These are phyloP conservation scores for Xylaria sp. DNA, from an alignment of 2,329 filamentous ascomycete species.

Conservation along the genomic window DNA sequence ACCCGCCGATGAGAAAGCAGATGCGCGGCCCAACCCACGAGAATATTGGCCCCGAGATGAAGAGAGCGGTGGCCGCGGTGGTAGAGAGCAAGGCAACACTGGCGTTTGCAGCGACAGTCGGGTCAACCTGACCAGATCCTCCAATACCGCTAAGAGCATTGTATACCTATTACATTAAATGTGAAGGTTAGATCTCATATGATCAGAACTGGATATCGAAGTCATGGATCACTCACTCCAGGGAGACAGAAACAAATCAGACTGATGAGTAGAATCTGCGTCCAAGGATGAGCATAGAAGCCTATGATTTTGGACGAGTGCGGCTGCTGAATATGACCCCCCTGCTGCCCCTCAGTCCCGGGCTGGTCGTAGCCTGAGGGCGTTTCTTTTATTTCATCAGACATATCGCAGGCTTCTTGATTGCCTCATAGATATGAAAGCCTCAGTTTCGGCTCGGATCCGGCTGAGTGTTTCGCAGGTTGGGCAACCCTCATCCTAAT, in stretches of 20 bases:
- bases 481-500: constrained; percentile 7
- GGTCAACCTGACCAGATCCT: constrained; percentile 34
- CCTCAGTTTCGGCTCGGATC: background rate
- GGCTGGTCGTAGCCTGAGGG: background rate
- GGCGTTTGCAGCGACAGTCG: constrained; percentile 35
- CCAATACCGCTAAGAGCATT: constrained; percentile 36
- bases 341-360: background rate
- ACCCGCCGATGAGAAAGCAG: constrained; percentile 37
- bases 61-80: constrained; percentile 36
- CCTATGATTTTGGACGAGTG: constrained; percentile 23
- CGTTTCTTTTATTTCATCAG: constrained; percentile 13
- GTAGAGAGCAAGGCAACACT: constrained; percentile 35
- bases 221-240: constrained; percentile 21
- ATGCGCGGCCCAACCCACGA: constrained; percentile 35
- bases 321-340: background rate
- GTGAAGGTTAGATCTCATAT: background rate
- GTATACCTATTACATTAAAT: constrained; percentile 26
- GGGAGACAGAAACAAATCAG: constrained; percentile 36
- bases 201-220: background rate
- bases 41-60: constrained; percentile 36
- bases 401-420: constrained; percentile 8
- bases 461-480: background rate
- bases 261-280: constrained; percentile 36
- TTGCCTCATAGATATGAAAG: background rate
- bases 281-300: constrained; percentile 37